Conservation (phyloP, 805 yeast genomes). For the Brettanomyces custersianus region DNA sequence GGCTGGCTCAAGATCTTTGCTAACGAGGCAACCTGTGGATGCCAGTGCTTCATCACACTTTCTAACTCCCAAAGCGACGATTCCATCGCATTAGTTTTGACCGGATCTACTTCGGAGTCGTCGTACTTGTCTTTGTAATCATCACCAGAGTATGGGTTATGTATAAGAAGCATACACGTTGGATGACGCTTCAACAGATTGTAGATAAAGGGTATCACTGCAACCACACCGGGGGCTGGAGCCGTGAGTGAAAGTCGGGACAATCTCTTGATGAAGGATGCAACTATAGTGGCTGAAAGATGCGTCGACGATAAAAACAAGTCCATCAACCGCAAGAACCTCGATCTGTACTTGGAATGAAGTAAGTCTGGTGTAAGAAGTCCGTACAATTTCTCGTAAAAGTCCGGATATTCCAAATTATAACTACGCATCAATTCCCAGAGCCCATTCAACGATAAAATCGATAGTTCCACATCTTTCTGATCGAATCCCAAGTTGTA, state of each 20-base stretch:
- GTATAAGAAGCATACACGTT: conserved; percentile 84
- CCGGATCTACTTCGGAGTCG: conserved; percentile 59
- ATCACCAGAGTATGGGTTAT: conserved; percentile 31
- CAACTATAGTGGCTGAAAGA: conserved; percentile 71
- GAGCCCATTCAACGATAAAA: conserved; percentile 78
- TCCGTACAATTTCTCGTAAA: conserved; percentile 73
- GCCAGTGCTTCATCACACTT: conserved; percentile 69
- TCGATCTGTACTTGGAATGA: conserved; percentile 71
- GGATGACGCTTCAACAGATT: conserved; percentile 88
- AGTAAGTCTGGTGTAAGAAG: conserved; percentile 68
- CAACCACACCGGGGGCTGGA: conserved; percentile 83
- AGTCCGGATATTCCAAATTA: conserved; percentile 88
- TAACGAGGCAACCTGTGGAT: conserved; percentile 89
- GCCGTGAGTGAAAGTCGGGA: conserved; percentile 68
- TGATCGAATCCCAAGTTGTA: conserved; percentile 39
- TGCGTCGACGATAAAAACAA: conserved; percentile 82
- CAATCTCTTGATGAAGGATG: conserved; percentile 80
- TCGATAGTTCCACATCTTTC: conserved; percentile 28
- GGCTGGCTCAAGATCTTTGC: conserved; percentile 88
- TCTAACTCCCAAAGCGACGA: conserved; percentile 92
- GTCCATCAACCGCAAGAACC: conserved; percentile 83
- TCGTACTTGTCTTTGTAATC: conserved; percentile 61
- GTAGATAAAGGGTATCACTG: conserved; percentile 84
- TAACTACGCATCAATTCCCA: conserved; percentile 74
- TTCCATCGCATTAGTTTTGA: conserved; percentile 65